These are phyloP conservation scores for Podospora sp. DNA, from an alignment of 495 filamentous ascomycete species.

Conservation along the genomic window DNA sequence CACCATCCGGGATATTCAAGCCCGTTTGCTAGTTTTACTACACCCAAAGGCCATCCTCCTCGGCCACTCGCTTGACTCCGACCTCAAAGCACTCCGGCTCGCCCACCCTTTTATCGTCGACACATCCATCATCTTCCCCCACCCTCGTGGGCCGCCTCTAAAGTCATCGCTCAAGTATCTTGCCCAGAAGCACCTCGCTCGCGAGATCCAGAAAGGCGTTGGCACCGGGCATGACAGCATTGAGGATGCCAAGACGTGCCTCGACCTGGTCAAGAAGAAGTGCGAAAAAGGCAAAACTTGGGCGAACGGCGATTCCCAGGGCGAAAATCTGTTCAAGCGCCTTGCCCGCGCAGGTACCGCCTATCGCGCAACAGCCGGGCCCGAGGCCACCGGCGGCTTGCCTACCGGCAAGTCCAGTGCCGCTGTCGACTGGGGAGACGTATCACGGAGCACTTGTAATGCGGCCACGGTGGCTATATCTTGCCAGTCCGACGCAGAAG, in stretches of 20 bases:
- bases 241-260: slow-evolving; percentile 86
- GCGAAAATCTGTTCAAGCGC: slow-evolving; percentile 86
- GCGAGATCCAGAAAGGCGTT: slow-evolving; percentile 80
- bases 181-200: slow-evolving; percentile 73
- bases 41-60: slow-evolving; percentile 77
- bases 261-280: slow-evolving; percentile 92
- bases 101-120: slow-evolving; percentile 94
- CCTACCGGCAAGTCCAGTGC: slow-evolving; percentile 69
- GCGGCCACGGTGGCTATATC: slow-evolving; percentile 72
- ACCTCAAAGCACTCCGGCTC: slow-evolving; percentile 78
- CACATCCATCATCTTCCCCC: slow-evolving; percentile 80
- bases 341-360: slow-evolving; percentile 60
- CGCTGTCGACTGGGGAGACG: slow-evolving; percentile 85
- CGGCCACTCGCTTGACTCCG: slow-evolving; percentile 90
- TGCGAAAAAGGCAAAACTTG: slow-evolving; percentile 87
- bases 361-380: slow-evolving; percentile 56
- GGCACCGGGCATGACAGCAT: slow-evolving; percentile 82
- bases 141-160: slow-evolving; percentile 47
- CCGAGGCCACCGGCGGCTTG: slow-evolving; percentile 46
- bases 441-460: slow-evolving; percentile 70
- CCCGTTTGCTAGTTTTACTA: slow-evolving; percentile 69
- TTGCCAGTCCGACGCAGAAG: slow-evolving; percentile 73
- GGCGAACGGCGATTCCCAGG: slow-evolving; percentile 72
- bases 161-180: slow-evolving; percentile 85
- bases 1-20: slow-evolving; percentile 80